Base-by-base conservation (phyloP, 164 flowering plant species). In the Vitis cinerea region DNA sequence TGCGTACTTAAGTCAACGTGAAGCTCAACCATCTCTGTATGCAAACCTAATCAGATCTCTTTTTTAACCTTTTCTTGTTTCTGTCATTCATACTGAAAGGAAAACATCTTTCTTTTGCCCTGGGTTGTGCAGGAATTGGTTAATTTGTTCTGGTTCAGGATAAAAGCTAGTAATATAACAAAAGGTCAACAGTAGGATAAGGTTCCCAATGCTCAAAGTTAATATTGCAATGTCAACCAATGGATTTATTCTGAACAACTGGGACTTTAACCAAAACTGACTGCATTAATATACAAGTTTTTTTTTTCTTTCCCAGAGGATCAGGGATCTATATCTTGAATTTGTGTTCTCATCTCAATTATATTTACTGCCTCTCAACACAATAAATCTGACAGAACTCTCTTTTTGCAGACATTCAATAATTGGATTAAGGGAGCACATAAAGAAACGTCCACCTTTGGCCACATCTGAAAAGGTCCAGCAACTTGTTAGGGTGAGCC, bases 401-500 rank as follows among this genome's bases (percentile, higher is more conserved):
- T n/a, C 19, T 16, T 71, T 74, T 63, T 82, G 73, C 86, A 96
- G 99, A 71, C 85, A 85, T 77, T 96, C 99, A 11, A 81, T 94
- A 65, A 63, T 82, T 72, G 87, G 88, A 67, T 61, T 96, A 80
- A 87, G 99, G 80, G 99, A 96, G 82, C 99, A 96, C 73, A 96
- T 96, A 62, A 94, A 91, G 83, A 96, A 93, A 72, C 94, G 98
- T 6, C 97, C 99, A 53, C 94, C 98, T 8, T 68, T 94, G 59
- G 99, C 98, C 75, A 96, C 98, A 74, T 71, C 98, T 57, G 99
- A 96, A 75, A 96, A 96, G 80, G 97, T 96, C 79, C 99, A 93
- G 80, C 99, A 90, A 76, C 83, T 85, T 82, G 90, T 92, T 53
- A 82, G 88, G 92, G 99, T 96, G 76, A 80, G 89, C 50, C 61